A percentile compares a stretch with the other conserved stretches of the same genome.
These are phyloP conservation scores for Lachnellula subtilissima DNA, from an alignment of 2,329 filamentous ascomycete genomes.

Conservation along the genomic window DNA sequence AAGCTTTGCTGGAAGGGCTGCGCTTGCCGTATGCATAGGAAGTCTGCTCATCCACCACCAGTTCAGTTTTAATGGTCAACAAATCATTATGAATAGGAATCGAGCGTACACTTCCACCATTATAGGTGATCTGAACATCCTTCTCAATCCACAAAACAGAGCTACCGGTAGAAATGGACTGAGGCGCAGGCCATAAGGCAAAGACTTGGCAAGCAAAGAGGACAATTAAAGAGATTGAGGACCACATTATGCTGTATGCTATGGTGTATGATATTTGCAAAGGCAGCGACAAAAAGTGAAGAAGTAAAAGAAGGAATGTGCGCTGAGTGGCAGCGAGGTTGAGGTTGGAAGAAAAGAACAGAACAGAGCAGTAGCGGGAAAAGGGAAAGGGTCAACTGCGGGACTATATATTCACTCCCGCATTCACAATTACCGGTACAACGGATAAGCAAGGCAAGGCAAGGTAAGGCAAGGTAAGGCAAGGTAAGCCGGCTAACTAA, in stretches of 20 bases:
- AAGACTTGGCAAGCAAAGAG: conserved; percentile 16
- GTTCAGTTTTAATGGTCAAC: conserved; percentile 23
- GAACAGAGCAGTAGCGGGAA: neutral
- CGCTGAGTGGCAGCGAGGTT: too few species aligned
- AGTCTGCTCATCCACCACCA: conserved; percentile 19
- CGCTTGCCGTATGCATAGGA: conserved; percentile 6
- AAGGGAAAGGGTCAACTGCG: too few species aligned
- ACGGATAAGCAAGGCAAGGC: neutral
- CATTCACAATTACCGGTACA: too few species aligned
- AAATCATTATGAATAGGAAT: conserved; percentile 30
- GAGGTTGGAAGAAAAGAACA: neutral
- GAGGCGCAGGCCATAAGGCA: conserved; percentile 55
- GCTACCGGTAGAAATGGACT: conserved; percentile 46
- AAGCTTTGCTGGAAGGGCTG: conserved; percentile 40
- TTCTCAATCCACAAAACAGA: conserved; percentile 49
- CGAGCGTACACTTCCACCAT: conserved; percentile 52
- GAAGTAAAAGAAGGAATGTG: too few species aligned
- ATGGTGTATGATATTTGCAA: neutral
- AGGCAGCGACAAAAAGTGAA: neutral
- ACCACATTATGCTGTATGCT: conserved; percentile 15
- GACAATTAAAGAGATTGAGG: conserved; percentile 16
- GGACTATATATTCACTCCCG: too few species aligned
- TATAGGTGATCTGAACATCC: conserved; percentile 51
- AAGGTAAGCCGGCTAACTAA: neutral
- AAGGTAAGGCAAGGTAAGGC: neutral